phyloP scores from a whole-genome alignment of 83 land plant genomes.

The Thuja plicata region DNA sequence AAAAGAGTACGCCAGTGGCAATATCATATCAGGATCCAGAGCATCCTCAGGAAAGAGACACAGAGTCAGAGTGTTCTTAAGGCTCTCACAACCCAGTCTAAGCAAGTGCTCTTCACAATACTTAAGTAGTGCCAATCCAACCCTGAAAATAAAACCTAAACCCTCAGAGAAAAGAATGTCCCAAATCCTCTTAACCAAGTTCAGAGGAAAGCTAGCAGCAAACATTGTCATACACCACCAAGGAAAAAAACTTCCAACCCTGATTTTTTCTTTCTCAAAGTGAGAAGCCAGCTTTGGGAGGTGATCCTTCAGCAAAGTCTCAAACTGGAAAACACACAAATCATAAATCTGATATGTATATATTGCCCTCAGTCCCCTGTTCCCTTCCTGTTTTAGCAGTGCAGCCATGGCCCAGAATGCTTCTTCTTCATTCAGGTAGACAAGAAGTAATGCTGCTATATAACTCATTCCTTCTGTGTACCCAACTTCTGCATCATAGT shows the following conservation, averaged over 20 bases:
- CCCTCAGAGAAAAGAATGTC: constrained; percentile 55
- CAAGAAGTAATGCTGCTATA: constrained; percentile 34
- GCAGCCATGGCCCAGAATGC: constrained; percentile 56
- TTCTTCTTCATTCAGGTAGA: constrained; percentile 59
- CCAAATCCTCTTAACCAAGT: constrained; percentile 46
- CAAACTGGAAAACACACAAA: constrained; percentile 42
- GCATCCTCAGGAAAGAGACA: constrained; percentile 49
- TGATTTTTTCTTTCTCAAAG: constrained; percentile 45
- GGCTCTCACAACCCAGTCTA: constrained; percentile 35
- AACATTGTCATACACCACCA: constrained; percentile 57
- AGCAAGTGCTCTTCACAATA: constrained; percentile 46
- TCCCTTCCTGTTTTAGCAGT: constrained; percentile 42
- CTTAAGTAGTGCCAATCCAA: constrained; percentile 47
- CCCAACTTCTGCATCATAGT: constrained; percentile 51
- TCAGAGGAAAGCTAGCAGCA: constrained; percentile 44
- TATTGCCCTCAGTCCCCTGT: constrained; percentile 26
- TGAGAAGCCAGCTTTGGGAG: constrained; percentile 38
- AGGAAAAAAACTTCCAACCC: constrained; percentile 44
- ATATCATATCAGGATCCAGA: constrained; percentile 34
- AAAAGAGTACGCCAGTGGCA: constrained; percentile 48
- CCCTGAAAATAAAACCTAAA: constrained; percentile 36
- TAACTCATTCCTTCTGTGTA: constrained; percentile 51
- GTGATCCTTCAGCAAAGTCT: constrained; percentile 36
- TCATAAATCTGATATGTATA: constrained; percentile 44
- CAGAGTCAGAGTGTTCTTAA: constrained; percentile 12